Base-by-base conservation (phyloP, 1,284 basidiomycete species). In the Entoloma clypeatum region DNA sequence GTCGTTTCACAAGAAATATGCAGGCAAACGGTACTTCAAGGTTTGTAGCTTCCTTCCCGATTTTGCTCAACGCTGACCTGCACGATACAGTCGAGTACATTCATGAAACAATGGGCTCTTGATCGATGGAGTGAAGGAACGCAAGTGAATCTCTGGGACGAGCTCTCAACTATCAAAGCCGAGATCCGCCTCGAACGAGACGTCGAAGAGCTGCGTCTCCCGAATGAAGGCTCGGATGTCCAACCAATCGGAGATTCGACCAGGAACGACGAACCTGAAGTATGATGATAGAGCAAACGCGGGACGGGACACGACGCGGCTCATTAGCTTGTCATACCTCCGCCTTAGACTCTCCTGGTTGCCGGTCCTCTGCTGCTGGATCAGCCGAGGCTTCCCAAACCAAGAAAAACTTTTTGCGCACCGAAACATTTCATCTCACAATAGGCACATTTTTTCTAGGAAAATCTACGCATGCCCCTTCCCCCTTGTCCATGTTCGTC, bases 21-120 rank as follows among this genome's bases (percentile, higher is more conserved):
- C 89, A 0, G 75, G 79, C 7, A 89, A 88, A 65, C 87, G 87
- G 54, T 95, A 83, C 64, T 71, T 89, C 67, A 92, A 92, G 74
- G 88, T 90, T 3, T 56, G 60, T 59, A 19, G 37, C 38, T 18
- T 29, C 26, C 10, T 24, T 8, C 10, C 5, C 29, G 7, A 10
- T 24, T 18, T 16, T 22, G 11, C 21, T 19, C 10, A 30, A n/a
- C 10, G 11, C 31, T 49, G 2, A 38, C 24, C 3, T 19, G 33
- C 21, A 4, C 41, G 19, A 14, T 36, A 24, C 32, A 82, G 80
- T 74, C 75, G 25, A 79, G 79, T 54, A 61, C 74, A n/a, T 80
- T 68, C 54, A 72, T 79, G 39, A 68, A 73, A 7, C 67, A 73
- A 27, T 81, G 80, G 79, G 77, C 73, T 0, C 61, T 76, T 10